These are phyloP conservation scores for Hygrophila difformis DNA, from an alignment of 257 asterid species.

Conservation along the genomic window DNA sequence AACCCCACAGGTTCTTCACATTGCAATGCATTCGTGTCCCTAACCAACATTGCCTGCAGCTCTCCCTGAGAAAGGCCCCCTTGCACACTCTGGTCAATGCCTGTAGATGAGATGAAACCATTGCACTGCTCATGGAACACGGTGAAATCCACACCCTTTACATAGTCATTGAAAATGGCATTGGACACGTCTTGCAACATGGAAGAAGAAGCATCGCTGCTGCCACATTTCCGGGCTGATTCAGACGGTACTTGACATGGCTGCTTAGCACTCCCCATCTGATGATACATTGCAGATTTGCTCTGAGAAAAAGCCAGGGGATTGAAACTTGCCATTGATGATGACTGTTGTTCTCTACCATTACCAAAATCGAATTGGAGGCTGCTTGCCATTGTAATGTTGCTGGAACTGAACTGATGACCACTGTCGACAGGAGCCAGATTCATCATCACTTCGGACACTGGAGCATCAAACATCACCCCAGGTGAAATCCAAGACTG, in stretches of 20 bases:
- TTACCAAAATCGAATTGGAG: slow-evolving; percentile 26
- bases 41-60: slow-evolving; percentile 1
- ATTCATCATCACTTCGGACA: slow-evolving; percentile 21
- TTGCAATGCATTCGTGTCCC: neutral
- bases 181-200: slow-evolving; percentile 44
- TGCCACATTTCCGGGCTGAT: slow-evolving; percentile 14
- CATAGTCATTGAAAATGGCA: slow-evolving; percentile 38
- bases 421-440: slow-evolving; percentile 13
- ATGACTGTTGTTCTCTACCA: slow-evolving; percentile 16
- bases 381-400: slow-evolving; percentile 17
- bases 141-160: slow-evolving; percentile 8
- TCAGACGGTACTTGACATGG: slow-evolving; percentile 23
- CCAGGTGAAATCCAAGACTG: slow-evolving; percentile 55
- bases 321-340: slow-evolving; percentile 33
- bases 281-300: no score
- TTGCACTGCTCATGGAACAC: slow-evolving; percentile 8
- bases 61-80: slow-evolving; percentile 7
- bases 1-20: slow-evolving; percentile 21
- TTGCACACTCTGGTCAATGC: slow-evolving; percentile 6
- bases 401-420: slow-evolving; percentile 20
- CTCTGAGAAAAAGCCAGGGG: no score
- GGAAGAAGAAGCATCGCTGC: slow-evolving; percentile 45
- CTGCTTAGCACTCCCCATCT: slow-evolving; percentile 13
- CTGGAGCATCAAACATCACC: no score
- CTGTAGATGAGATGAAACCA: neutral